These are phyloP conservation scores for Blepharisma japonicum DNA, from an alignment of 73 alveolate genomes.

Conservation along the genomic window DNA sequence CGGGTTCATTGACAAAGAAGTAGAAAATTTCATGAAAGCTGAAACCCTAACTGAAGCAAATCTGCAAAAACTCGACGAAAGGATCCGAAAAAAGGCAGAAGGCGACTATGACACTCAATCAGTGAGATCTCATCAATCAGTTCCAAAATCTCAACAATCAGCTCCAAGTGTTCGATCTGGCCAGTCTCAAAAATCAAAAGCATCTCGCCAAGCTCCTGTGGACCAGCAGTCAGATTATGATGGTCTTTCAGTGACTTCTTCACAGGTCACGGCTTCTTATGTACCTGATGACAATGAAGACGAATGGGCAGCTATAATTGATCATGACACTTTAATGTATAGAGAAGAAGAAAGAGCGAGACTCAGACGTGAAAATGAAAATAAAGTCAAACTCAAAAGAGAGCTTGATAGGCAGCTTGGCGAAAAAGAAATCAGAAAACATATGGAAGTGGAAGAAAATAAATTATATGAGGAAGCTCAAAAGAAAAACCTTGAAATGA, in stretches of 20 bases:
- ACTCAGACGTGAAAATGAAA: constrained; percentile 50
- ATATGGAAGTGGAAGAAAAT: constrained; percentile 40
- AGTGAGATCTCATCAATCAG: constrained; percentile 28
- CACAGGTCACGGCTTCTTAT: constrained; percentile 20
- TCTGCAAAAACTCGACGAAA: constrained; percentile 74
- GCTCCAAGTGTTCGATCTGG: constrained; percentile 39
- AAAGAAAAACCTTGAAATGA: constrained; percentile 15
- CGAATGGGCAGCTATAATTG: constrained; percentile 70
- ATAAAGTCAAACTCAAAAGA: constrained; percentile 53
- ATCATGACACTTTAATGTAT: constrained; percentile 53
- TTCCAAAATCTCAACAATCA: constrained; percentile 28
- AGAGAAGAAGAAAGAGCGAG: constrained; percentile 60
- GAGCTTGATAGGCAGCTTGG: constrained; percentile 52
- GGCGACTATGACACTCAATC: constrained; percentile 40
- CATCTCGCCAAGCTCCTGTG: constrained; percentile 1
- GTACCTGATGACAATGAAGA: constrained; percentile 55
- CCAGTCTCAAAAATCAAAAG: not conserved
- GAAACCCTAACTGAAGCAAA: constrained; percentile 85
- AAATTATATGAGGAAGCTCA: constrained; percentile 23
- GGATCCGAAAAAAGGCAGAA: constrained; percentile 50
- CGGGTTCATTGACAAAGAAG: constrained; percentile 66
- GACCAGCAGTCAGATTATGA: constrained; percentile 28
- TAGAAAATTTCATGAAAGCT: constrained; percentile 71
- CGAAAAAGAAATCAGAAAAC: constrained; percentile 46
- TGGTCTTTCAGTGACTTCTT: constrained; percentile 32